A percentile compares a stretch with the other conserved stretches of the same genome.
Conservation (phyloP, 306 rosid species). For the Gillenia trifoliata region DNA sequence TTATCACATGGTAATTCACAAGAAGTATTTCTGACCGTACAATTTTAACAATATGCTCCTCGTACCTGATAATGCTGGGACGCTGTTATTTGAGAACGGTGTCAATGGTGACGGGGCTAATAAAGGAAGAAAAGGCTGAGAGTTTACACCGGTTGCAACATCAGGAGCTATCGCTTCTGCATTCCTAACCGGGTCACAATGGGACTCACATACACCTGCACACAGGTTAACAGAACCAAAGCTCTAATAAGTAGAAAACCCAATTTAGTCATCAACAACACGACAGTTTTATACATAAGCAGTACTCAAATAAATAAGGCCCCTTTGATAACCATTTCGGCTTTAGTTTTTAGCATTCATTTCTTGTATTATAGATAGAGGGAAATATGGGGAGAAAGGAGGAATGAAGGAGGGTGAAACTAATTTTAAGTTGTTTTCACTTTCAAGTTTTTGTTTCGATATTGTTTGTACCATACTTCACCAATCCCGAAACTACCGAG, state of each 20-base stretch:
- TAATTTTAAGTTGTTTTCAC: no score
- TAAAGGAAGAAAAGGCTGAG: conserved; percentile 53
- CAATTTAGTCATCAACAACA: neutral
- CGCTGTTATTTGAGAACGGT: conserved; percentile 37
- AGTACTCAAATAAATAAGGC: neutral
- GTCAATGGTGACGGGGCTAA: conserved; percentile 54
- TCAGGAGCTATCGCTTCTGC: conserved; percentile 28
- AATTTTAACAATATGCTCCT: neutral
- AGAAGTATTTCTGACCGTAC: neutral
- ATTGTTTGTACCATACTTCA: no score
- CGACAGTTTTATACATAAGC: neutral
- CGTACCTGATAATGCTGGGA: conserved; percentile 47
- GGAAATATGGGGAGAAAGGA: no score
- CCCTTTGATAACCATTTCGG: no score
- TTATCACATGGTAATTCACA: neutral
- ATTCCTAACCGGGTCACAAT: conserved; percentile 19
- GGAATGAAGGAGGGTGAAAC: no score
- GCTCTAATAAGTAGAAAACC: neutral
- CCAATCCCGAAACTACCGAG: no score
- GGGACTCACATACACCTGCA: conserved; percentile 33
- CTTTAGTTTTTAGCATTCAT: no score
- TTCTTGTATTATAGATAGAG: no score
- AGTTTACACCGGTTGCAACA: conserved; percentile 31
- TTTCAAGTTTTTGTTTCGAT: no score
- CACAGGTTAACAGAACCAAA: neutral